These are phyloP conservation scores for Leucocoprinus leucothites DNA, from an alignment of 768 basidiomycete species.

Conservation along the genomic window DNA sequence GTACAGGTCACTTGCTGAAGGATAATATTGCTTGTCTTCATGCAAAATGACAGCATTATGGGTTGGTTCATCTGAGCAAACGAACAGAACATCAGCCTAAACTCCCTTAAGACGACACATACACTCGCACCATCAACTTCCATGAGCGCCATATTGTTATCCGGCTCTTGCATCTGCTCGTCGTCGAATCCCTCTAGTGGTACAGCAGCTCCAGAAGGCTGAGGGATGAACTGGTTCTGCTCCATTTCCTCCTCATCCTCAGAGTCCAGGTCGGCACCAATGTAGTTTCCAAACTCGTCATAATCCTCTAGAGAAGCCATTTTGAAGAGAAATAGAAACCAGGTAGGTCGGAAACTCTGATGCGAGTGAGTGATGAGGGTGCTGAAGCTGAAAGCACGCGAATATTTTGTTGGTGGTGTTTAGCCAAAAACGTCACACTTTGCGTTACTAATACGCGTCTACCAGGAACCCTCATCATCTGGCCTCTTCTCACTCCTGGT, in stretches of 20 bases:
- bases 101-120: constrained; percentile 10
- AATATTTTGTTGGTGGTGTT: constrained; percentile 9
- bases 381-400: neutral
- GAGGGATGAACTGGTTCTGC: constrained; percentile 44
- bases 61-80: constrained; percentile 51
- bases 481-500: constrained; percentile 10
- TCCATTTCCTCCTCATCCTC: constrained; percentile 64
- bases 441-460: constrained; percentile 11
- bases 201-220: constrained; percentile 33
- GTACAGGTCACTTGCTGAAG: constrained; percentile 88
- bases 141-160: constrained; percentile 66
- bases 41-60: constrained; percentile 87
- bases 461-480: neutral
- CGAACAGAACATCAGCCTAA: neutral
- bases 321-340: constrained; percentile 15
- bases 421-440: neutral
- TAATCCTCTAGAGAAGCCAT: constrained; percentile 75
- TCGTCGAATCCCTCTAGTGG: constrained; percentile 86
- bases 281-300: constrained; percentile 97
- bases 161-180: constrained; percentile 51
- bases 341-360: constrained; percentile 2
- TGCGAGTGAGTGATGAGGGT: neutral
- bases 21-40: constrained; percentile 98
- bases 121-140: constrained; percentile 69
- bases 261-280: constrained; percentile 91